Conservation (phyloP, 805 yeast species). For the Saccharomycopsis schoenii region DNA sequence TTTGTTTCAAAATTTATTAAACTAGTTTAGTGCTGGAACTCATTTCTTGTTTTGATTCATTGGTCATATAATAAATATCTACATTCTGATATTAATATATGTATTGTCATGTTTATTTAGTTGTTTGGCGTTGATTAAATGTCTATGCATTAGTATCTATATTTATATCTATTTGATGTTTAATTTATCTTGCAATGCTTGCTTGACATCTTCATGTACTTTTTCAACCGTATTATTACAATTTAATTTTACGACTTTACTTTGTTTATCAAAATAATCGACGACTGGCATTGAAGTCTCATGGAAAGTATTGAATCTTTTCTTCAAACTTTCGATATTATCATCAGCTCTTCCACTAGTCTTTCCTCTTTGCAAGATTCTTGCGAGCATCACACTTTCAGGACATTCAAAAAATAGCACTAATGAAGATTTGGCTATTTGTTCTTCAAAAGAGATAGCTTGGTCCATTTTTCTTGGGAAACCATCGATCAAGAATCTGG, state of each 20-base stretch:
- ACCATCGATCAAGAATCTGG: slow-evolving; percentile 81
- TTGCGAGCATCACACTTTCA: slow-evolving; percentile 69
- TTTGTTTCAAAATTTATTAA: not conserved
- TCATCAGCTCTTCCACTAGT: slow-evolving; percentile 94
- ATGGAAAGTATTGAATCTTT: slow-evolving; percentile 76
- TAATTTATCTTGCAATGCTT: slow-evolving; percentile 43
- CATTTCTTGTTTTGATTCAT: no score
- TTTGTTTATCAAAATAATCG: slow-evolving; percentile 63
- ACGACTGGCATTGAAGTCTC: slow-evolving; percentile 94
- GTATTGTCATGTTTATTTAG: no score
- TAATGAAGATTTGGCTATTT: slow-evolving; percentile 59
- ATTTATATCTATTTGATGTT: slow-evolving; percentile 3
- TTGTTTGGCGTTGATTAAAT: no score
- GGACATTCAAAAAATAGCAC: slow-evolving; percentile 76
- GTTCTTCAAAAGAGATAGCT: slow-evolving; percentile 83
- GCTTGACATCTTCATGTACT: slow-evolving; percentile 62
- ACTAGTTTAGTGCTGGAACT: no score
- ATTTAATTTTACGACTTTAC: slow-evolving; percentile 63
- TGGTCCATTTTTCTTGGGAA: slow-evolving; percentile 99
- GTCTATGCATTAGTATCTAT: not conserved
- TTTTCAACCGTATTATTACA: slow-evolving; percentile 76
- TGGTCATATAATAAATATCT: no score
- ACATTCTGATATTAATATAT: no score
- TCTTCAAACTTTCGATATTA: slow-evolving; percentile 80
- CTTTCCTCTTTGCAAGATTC: slow-evolving; percentile 85